Evolutionary conservation across 2,329 filamentous ascomycete species (phyloP), one percentile per base, ranked within the genome.

Genomic region (Grosmannia penicillata): DNA sequence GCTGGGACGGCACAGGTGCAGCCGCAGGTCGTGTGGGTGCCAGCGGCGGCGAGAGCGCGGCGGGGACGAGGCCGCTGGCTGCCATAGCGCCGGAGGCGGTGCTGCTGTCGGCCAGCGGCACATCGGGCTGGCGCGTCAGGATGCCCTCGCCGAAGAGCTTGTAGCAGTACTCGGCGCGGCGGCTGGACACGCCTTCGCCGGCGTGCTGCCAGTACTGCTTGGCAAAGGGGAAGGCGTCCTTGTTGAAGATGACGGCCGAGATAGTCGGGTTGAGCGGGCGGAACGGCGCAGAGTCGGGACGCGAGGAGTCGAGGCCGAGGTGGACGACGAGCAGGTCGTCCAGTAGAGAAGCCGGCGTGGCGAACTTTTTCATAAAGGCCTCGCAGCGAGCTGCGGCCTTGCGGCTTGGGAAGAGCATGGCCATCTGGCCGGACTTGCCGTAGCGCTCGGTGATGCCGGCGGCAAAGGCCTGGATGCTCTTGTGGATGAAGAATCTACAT

Each of bases 121-220:
- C 23, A 5, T 33, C 39, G 48, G 45, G 18, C 14, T 54, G 48
- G 2, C 53, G 55, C 8, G 60, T 53, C 15, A 75, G 62, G 30
- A 82, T 63, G 0, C 77, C 77, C 44, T 89, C 78, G 27, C 70
- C 70, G 45, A 93, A 73, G 2, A 89, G 68, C 30, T 70, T 66
- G 43, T 86, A 75, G 53, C 83, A 94, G 56, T 93, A 95, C 54
- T 95, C 89, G 25, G 85, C 87, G 29, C 86, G 75, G 36, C 91
- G 78, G 55, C 87, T 95, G 1, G 87, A 95, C 13, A 94, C 69
- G 14, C 91, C 91, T 44, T 94, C 87, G 17, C 91, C 91, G 1
- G 83, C 82, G 56, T 98, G 91, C 56, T 96, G 91, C 91, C 91
- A 98, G 52, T 93, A 95, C 51, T 86, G 74, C 57, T 95, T 96